A percentile compares a stretch with the other conserved stretches of the same genome.
Evolutionary conservation across 2,329 filamentous ascomycete genomes (phyloP).

Genomic region (Ampelomyces quisqualis): DNA sequence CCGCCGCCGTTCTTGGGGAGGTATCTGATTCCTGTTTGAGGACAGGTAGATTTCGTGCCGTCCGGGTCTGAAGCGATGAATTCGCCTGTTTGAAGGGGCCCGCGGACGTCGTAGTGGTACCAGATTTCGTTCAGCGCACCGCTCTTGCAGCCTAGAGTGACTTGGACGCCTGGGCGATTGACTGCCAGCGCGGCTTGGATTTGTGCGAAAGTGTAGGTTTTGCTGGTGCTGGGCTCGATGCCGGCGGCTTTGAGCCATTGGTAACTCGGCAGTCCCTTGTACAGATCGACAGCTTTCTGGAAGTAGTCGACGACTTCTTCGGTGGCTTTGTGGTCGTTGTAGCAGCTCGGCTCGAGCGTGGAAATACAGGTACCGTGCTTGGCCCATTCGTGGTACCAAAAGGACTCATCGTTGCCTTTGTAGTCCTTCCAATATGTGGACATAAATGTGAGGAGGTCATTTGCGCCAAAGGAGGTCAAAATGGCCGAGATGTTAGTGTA

Average conservation of each 20-base stretch:
- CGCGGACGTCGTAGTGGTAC: constrained; percentile 65
- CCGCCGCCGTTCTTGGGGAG: constrained; percentile 54
- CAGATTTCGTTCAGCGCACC: constrained; percentile 56
- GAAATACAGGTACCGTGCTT: constrained; percentile 75
- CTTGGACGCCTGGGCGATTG: constrained; percentile 56
- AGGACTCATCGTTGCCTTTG: constrained; percentile 61
- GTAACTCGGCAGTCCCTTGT: constrained; percentile 67
- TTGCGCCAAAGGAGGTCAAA: constrained; percentile 56
- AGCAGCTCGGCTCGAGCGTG: constrained; percentile 66
- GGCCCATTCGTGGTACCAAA: constrained; percentile 72
- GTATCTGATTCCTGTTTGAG: constrained; percentile 64
- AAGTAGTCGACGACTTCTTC: constrained; percentile 72
- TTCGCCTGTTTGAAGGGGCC: constrained; percentile 60
- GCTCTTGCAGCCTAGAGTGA: constrained; percentile 60
- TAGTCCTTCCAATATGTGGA: constrained; percentile 70
- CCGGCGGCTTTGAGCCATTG: constrained; percentile 62
- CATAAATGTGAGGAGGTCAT: constrained; percentile 66
- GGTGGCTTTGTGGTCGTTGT: constrained; percentile 57
- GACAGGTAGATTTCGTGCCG: constrained; percentile 63
- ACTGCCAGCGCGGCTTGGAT: constrained; percentile 61
- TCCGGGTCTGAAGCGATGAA: constrained; percentile 61
- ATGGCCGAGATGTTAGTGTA: constrained; percentile 68
- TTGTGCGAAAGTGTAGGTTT: constrained; percentile 60
- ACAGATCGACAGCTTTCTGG: constrained; percentile 63
- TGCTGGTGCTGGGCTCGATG: constrained; percentile 55